Evolutionary conservation across 2,329 filamentous ascomycete genomes (phyloP), one percentile per base, ranked within the genome.

Genomic region (Oidium heveae): DNA sequence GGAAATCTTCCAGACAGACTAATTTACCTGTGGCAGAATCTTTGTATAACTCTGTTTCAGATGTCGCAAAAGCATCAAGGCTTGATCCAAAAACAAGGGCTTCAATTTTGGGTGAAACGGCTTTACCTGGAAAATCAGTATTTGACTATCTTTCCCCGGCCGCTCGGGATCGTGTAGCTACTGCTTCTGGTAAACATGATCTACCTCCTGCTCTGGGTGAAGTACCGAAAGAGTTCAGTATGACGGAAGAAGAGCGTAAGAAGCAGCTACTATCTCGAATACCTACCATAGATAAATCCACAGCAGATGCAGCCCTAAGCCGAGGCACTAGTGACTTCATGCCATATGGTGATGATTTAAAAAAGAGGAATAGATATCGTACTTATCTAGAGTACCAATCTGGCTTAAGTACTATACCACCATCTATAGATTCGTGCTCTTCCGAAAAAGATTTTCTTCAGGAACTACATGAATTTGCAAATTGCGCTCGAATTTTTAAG

Each of bases 121-220:
- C 78, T 37, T 71, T 96, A 0, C 88, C 88, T 0, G 86, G 86
- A 0, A 95, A 96, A 69, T 96, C 91, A 0, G 80, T 98, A 2
- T 98, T 96, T 66, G 88, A 96, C 67, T 98, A 84, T 66, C 74
- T 98, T 59, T 84, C 84, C 0, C 73, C 85, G 0, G 75, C 83
- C 36, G 79, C 84, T 3, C 79, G 91, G 57, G 82, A 89, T 53
- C 78, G 81, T 28, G 74, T 98, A 47, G 86, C 75, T 2, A 73
- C 77, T 12, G 80, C 80, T 0, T 86, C 86, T 2, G 88, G 88
- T 0, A 86, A 80, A 56, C 68, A 68, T 2, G 77, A 89, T 62
- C 74, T 98, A 2, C 91, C 91, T 0, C 77, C 79, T 8, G 91
- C 82, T 0, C 70, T 80, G 1, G 80, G 84, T 54, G 85, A 95